Evolutionary conservation across 768 basidiomycete genomes (phyloP), one percentile per base, ranked within the genome.

Genomic region (Leccinum disarticulatum): DNA sequence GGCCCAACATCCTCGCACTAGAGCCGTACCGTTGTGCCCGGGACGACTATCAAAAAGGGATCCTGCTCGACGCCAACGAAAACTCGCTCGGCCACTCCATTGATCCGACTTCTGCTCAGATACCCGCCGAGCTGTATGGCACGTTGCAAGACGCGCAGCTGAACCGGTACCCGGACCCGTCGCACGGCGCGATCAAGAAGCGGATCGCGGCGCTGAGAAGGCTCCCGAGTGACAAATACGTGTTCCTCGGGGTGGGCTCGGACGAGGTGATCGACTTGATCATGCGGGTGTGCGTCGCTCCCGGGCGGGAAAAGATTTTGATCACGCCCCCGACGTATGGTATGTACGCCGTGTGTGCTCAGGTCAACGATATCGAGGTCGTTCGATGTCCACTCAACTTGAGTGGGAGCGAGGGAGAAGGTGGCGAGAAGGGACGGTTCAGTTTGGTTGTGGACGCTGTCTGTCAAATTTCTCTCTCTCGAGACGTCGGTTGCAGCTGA

Each of bases 1-100:
- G 95, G n/a, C 89, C 93, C 2, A 99, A 98, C 70, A 95, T 99
- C 68, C 88, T 97, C 52, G 77, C 91, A 1, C 79, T 99, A 14
- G 86, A 87, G 52, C 97, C 97, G 0, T 98, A 99, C 75, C 87
- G 95, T 31, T 98, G 95, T 67, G 97, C 97, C 1, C 81, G 97
- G 51, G 96, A 99, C 68, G 96, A 99, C 77, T 99, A 97, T 76
- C 85, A 87, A 52, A 78, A 84, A 3, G 95, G 95, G 25, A 88
- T 98, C 67, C 84, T 99, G 28, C 84, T 99, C 22, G 97, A 99
- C 66, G 97, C 97, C 14, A 99, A 99, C 75, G 97, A 99, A 78
- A 98, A 99, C 71, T 84, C 96, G 0, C 81, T 95, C 36, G 96
- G 97, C 0, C 91, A 92, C 70, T 87, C 91, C 2, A 88, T 98